Evolutionary conservation across 306 rosid genomes (phyloP).

Genomic region (Cucurbita maxima): DNA sequence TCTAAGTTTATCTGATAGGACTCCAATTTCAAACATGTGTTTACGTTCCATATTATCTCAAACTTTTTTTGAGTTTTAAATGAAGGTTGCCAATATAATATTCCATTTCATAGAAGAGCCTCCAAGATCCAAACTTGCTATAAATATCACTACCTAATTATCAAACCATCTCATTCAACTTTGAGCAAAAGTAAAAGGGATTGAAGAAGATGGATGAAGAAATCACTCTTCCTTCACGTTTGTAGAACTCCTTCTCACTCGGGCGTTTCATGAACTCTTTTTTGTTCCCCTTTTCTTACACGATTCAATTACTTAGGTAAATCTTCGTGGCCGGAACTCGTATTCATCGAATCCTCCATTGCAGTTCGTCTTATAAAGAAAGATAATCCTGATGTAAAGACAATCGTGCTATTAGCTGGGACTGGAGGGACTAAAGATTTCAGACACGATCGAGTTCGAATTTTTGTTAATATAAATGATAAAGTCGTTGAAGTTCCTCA

Average conservation of each 20-base stretch:
- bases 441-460: background rate
- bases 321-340: constrained; percentile 2
- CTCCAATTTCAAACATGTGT: too few species aligned
- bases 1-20: too few species aligned
- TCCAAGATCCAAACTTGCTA: background rate
- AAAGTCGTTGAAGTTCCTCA: background rate
- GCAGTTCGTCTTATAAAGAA: background rate
- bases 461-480: background rate
- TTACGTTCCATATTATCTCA: too few species aligned
- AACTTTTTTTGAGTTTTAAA: too few species aligned
- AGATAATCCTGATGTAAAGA: background rate
- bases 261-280: background rate
- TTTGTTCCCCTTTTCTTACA: background rate
- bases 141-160: background rate
- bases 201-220: background rate
- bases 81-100: background rate
- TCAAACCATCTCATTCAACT: background rate
- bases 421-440: background rate
- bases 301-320: background rate
- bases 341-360: background rate
- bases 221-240: background rate
- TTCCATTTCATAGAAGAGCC: background rate
- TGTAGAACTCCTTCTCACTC: background rate
- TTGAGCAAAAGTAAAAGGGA: background rate
- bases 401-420: background rate